These are phyloP conservation scores for Lenwebbia sp. DNA, from an alignment of 345 rosid genomes.

Conservation along the genomic window DNA sequence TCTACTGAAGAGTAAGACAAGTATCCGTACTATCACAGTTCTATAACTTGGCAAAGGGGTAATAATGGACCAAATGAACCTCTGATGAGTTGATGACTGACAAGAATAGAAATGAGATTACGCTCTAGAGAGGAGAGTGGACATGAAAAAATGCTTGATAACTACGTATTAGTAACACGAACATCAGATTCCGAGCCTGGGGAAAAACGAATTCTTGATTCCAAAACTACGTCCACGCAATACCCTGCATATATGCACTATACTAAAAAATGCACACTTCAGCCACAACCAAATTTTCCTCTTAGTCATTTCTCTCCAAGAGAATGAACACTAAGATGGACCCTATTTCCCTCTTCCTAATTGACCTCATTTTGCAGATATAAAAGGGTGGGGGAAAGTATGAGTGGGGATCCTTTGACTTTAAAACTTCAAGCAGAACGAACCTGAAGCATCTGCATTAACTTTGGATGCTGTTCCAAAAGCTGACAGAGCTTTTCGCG, in stretches of 20 bases:
- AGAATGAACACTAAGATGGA: not conserved
- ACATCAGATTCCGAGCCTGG: not conserved
- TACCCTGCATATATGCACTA: not conserved
- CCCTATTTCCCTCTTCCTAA: not conserved
- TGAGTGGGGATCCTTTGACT: not conserved
- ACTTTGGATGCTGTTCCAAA: slow-evolving; percentile 89
- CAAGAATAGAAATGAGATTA: not conserved
- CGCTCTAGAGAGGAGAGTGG: not conserved
- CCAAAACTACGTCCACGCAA: not conserved
- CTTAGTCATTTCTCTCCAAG: not conserved
- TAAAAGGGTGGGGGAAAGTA: not conserved
- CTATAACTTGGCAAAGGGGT: not conserved
- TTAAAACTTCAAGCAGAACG: not conserved
- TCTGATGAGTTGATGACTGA: not conserved
- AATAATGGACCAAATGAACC: not conserved
- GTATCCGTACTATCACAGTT: not conserved
- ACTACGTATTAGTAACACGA: not conserved
- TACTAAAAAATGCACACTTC: not conserved
- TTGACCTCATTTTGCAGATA: not conserved
- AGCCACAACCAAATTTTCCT: not conserved
- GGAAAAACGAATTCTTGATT: not conserved
- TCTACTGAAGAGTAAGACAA: not conserved
- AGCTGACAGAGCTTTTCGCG: slow-evolving; percentile 94
- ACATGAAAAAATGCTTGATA: not conserved
- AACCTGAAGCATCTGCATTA: slow-evolving; percentile 99